A percentile compares a stretch with the other conserved stretches of the same genome.
phyloP scores from a whole-genome alignment of 2,329 filamentous ascomycete genomes.

The Ustulina deusta region DNA sequence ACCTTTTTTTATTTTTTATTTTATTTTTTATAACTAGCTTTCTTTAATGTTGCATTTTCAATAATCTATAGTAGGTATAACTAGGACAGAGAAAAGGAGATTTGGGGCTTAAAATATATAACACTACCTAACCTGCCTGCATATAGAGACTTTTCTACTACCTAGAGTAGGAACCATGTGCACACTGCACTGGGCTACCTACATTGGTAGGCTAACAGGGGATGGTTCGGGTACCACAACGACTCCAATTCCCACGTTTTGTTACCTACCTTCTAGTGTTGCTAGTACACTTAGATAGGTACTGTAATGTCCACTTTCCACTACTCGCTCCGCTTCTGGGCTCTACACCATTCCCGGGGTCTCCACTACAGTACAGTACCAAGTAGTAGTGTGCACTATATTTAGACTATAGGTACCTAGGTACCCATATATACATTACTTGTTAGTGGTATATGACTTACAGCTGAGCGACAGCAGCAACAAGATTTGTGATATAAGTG shows the following conservation, averaged over 20 bases:
- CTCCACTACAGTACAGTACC: neutral
- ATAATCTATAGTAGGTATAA: no score
- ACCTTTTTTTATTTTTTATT: no score
- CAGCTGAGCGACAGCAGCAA: neutral
- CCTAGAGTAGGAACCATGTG: no score
- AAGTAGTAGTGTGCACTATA: conserved; percentile 2
- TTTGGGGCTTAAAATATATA: no score
- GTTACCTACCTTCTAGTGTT: no score
- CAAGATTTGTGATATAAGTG: neutral
- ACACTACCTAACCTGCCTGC: no score
- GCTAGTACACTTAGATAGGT: no score
- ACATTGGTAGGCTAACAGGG: conserved; percentile 24
- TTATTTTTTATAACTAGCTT: no score
- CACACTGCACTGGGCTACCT: neutral
- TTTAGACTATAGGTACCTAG: conserved; percentile 17
- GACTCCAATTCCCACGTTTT: conserved; percentile 38
- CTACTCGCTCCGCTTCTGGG: conserved; percentile 24
- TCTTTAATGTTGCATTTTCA: no score
- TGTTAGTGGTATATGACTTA: neutral
- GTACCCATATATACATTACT: conserved; percentile 1
- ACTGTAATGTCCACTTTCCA: neutral
- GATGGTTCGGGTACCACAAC: conserved; percentile 30
- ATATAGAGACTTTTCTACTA: no score
- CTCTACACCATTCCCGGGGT: conserved; percentile 16
- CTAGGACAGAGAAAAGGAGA: no score